Base-by-base conservation (phyloP, 192 early-diverging fungal species). In the Coemansia sp. region DNA sequence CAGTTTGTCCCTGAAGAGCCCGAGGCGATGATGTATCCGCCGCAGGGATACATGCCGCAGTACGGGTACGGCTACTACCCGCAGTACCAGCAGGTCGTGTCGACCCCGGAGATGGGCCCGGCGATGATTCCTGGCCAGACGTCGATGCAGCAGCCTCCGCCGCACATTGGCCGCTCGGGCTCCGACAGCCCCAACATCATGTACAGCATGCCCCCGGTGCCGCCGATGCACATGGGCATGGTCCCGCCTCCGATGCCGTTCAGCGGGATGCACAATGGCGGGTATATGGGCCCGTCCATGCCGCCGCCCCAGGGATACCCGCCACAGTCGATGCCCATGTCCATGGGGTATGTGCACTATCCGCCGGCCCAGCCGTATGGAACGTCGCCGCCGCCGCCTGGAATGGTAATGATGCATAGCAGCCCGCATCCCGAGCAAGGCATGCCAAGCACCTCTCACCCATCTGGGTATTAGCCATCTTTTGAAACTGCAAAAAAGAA, bases 281-380 rank as follows among this genome's bases (percentile, higher is more conserved):
- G 58, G 25, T 78, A 72, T 55, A 69, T 78, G 65, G 69, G 62
- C 0, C 65, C 69, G 4, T 50, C 40, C 1, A 25, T 25, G 23
- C 60, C 64, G 28, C 67, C 68, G 47, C 50, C 64, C 22, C 75
- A 78, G 35, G 75, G 75, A 14, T 78, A 78, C 33, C 60, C 67
- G 30, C 62, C 65, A 27, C 74, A 77, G 61, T 55, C 62, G 10
- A 67, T 78, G 58, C 56, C 64, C 5, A 53, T 72, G 54, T 61
- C 75, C 7, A 78, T 78, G 69, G 75, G 75, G 19, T 78, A 78
- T 35, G 45, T 65, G 28, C 75, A 71, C 49, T 78, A 72, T 38
- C 62, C 70, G 56, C 59, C 69, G 40, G 62, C 50, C 1, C 71
- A 51, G 44, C 33, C 54, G 10, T 73, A 73, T 33, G 64, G 60